These are phyloP conservation scores for Mycotypha africana DNA, from an alignment of 371 early-diverging fungal genomes.

Conservation along the genomic window DNA sequence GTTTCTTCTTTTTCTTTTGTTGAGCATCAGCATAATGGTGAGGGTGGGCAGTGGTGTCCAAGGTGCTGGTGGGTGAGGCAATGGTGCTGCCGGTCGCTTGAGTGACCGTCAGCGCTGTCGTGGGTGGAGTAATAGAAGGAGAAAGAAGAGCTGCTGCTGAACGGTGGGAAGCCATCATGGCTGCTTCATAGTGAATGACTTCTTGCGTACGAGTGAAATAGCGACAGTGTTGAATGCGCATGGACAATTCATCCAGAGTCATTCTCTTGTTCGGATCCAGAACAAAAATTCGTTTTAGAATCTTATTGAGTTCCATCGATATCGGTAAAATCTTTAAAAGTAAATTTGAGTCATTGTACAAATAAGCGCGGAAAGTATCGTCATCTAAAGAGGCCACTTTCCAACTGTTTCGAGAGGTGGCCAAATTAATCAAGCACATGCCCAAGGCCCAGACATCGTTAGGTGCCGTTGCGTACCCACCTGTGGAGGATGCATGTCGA, in stretches of 20 bases:
- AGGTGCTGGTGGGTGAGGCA: too few relatives aligned
- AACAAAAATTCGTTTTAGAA: slow-evolving; percentile 70
- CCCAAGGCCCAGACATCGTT: slow-evolving; percentile 88
- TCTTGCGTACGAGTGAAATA: slow-evolving; percentile 49
- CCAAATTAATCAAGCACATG: slow-evolving; percentile 73
- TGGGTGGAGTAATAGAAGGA: neutral
- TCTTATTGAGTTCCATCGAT: slow-evolving; percentile 62
- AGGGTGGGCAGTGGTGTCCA: too few relatives aligned
- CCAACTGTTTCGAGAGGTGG: slow-evolving; percentile 80
- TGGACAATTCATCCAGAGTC: slow-evolving; percentile 55
- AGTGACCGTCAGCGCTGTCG: too few relatives aligned
- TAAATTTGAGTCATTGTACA: slow-evolving; percentile 52
- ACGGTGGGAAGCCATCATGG: slow-evolving; percentile 2
- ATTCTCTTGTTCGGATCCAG: slow-evolving; percentile 68
- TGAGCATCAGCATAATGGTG: too few relatives aligned
- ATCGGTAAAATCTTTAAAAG: slow-evolving; percentile 62
- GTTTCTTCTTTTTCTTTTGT: too few relatives aligned
- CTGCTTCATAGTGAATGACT: slow-evolving; percentile 17
- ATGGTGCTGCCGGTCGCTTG: too few relatives aligned
- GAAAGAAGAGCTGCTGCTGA: neutral
- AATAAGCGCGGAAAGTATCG: slow-evolving; percentile 68
- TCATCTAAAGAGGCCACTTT: slow-evolving; percentile 67
- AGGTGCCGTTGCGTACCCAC: slow-evolving; percentile 65
- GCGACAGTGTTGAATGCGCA: slow-evolving; percentile 50
- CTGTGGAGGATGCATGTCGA: too few relatives aligned